A percentile compares a stretch with the other conserved stretches of the same genome.
phyloP scores from a whole-genome alignment of 495 filamentous ascomycete genomes.

The Rostrohypoxylon terebratum region DNA sequence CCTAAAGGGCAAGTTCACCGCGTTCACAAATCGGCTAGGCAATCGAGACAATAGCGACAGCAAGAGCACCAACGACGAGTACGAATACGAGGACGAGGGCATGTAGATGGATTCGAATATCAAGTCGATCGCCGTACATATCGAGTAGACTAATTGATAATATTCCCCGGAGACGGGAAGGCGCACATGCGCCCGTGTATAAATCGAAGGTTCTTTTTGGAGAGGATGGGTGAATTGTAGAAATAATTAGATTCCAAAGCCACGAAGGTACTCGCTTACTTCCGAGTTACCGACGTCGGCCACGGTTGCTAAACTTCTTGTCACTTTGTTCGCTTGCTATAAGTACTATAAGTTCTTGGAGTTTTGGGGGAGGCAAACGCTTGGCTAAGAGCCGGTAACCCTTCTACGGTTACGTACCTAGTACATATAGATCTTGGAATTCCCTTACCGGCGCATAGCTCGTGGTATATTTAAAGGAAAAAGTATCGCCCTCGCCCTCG shows the following conservation, averaged over 20 bases:
- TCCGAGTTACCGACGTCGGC: conserved; percentile 18
- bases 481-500: not conserved
- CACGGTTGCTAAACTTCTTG: conserved; percentile 28
- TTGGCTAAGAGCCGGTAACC: conserved; percentile 10
- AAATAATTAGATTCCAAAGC: conserved; percentile 20
- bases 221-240: conserved; percentile 11
- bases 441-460: conserved; percentile 13
- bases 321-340: conserved; percentile 2
- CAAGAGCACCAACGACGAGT: conserved; percentile 15
- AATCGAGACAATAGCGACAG: conserved; percentile 49
- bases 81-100: conserved; percentile 19
- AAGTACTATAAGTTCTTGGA: conserved; percentile 24
- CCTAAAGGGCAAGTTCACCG: conserved; percentile 55
- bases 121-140: not conserved
- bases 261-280: not conserved
- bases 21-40: conserved; percentile 53
- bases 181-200: conserved; percentile 12
- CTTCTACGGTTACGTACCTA: not conserved
- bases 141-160: conserved; percentile 25
- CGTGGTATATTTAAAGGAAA: conserved; percentile 15
- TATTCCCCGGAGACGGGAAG: conserved; percentile 12
- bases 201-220: not conserved
- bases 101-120: conserved; percentile 9
- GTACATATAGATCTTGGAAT: conserved; percentile 17
- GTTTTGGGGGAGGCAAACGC: conserved; percentile 23